Conservation (phyloP, 495 filamentous ascomycete species). For the Cercophora newfieldiana region DNA sequence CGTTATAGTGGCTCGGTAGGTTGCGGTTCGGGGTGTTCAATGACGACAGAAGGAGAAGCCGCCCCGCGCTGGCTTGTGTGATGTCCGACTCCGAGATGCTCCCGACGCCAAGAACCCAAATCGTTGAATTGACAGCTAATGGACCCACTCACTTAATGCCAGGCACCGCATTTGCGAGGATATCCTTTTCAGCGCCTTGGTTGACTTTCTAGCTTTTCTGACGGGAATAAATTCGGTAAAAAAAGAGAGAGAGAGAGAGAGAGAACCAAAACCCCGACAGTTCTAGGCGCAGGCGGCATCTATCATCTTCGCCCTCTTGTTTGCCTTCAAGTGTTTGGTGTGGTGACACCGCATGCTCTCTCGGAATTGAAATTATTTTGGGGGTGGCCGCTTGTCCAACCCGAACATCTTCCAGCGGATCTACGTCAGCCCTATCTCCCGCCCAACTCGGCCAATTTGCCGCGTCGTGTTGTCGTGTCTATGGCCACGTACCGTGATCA, state of each 20-base stretch:
- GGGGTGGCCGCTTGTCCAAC: neutral
- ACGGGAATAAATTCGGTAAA: neutral
- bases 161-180: neutral
- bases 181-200: neutral
- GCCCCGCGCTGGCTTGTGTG: neutral
- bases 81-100: neutral
- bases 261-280: neutral
- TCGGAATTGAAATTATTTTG: slow-evolving; percentile 9
- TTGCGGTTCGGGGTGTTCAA: neutral
- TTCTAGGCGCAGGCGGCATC: neutral
- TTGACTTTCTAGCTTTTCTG: neutral
- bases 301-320: neutral
- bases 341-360: neutral
- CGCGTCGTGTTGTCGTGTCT: slow-evolving; percentile 4
- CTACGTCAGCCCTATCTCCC: neutral
- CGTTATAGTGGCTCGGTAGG: neutral
- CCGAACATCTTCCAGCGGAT: slow-evolving; percentile 3
- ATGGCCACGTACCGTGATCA: slow-evolving; percentile 15
- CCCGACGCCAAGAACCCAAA: neutral
- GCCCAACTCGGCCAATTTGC: neutral
- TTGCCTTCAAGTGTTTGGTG: neutral
- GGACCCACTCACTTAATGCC: neutral
- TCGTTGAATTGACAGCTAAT: slow-evolving; percentile 3
- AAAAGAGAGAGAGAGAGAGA: too few species aligned
- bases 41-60: neutral